Evolutionary conservation across 2,329 filamentous ascomycete genomes (phyloP), one percentile per base, ranked within the genome.

Genomic region (Aspergillus neoniger): DNA sequence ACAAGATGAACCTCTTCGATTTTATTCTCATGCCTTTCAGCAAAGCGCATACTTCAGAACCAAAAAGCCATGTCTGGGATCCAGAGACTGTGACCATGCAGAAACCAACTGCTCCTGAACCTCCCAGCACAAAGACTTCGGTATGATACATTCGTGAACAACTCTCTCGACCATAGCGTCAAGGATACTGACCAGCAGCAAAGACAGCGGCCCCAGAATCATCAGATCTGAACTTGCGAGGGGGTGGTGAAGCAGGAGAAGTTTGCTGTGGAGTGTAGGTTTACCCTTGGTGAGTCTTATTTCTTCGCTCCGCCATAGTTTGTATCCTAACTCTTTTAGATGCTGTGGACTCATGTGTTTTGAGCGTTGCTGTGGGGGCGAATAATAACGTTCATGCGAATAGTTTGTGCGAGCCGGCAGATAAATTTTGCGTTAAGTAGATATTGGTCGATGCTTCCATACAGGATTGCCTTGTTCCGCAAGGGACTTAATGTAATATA

Each of bases 231-330:
- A 21, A 14, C 47, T 2, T 49, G 21, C 47, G 47, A 19, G 47
- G 47, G 6, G 47, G 47, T 28, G 47, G 47, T 17, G 47, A 49
- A n/a, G 47, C n/a, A 1, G 21, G 21, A 28, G 47, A 49, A 10
- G 47, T 49, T 30, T 49, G 47, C 5, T 49, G 47, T 49, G 47
- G 47, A n/a, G 47, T 49, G 47, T 49, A 49, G 5, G 47, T 30
- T 28, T 21, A 8, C 4, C 19, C n/a, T 28, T 28, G 10, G 1
- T 32, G 12, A 30, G 3, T 5, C 4, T 14, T 5, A 12, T 5
- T 4, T 3, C 12, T 36, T 36, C 12, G 32, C 12, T 12, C 32
- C 12, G 2, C 47, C 30, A 2, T 49, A 1, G 14, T 30, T 30
- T 4, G 12, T 10, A 49, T 19, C 8, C n/a, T 49, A 1, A 30